Evolutionary conservation across 176 grass and related monocot genomes (phyloP).

Genomic region (Raddia distichophylla): DNA sequence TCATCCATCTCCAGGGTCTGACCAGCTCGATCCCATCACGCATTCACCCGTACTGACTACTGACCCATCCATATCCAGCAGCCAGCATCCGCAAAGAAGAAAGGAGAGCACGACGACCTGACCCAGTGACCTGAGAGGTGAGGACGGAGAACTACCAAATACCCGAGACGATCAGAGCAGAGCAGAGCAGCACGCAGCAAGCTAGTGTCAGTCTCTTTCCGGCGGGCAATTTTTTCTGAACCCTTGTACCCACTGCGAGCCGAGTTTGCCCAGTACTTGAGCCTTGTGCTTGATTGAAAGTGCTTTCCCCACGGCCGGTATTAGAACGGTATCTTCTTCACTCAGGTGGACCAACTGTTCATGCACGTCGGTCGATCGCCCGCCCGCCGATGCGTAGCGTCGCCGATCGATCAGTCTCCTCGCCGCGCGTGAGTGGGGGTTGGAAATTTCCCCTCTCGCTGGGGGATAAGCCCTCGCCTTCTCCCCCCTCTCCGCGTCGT

Average conservation of each 20-base stretch:
- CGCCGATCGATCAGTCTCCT: slow-evolving; percentile 41
- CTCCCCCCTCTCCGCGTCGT: no score
- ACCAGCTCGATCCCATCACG: no score
- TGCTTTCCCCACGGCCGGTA: slow-evolving; percentile 43
- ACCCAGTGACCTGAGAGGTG: neutral
- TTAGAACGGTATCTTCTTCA: slow-evolving; percentile 47
- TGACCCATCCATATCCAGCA: no score
- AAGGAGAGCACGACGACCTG: neutral
- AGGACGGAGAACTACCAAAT: slow-evolving; percentile 44
- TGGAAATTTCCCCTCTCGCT: slow-evolving; percentile 16
- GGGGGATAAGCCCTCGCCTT: slow-evolving; percentile 25
- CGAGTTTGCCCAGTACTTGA: slow-evolving; percentile 8
- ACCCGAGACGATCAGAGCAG: neutral
- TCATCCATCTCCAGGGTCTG: slow-evolving; percentile 25
- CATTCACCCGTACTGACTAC: no score
- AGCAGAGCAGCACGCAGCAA: no score
- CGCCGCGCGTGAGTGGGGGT: slow-evolving; percentile 50
- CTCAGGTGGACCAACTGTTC: slow-evolving; percentile 61
- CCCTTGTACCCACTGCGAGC: slow-evolving; percentile 47
- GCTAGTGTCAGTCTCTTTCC: slow-evolving; percentile 53
- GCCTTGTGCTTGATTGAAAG: neutral
- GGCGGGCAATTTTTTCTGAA: slow-evolving; percentile 32
- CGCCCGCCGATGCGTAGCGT: slow-evolving; percentile 30
- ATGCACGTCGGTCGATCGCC: slow-evolving; percentile 38
- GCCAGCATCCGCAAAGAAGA: neutral